Evolutionary conservation across 202 grass and related monocot genomes (phyloP).

Genomic region (Zoysia matrella): DNA sequence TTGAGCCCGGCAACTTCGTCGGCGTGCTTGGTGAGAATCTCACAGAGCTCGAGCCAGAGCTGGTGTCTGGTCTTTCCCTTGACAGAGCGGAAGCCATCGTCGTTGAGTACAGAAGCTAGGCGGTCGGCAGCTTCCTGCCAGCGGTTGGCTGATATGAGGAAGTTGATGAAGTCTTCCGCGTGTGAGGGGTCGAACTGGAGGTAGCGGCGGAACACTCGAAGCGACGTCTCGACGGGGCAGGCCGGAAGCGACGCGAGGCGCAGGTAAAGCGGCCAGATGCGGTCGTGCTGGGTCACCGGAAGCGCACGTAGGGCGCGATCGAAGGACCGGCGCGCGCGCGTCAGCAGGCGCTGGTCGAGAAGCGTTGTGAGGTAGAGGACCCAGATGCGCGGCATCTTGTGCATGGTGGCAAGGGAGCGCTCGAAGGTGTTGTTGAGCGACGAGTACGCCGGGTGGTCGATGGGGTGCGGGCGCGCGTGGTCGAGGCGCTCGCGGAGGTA

Average conservation of each 20-base stretch:
- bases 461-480: conserved; percentile 76
- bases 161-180: conserved; percentile 91
- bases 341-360: conserved; percentile 79
- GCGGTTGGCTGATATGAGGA: conserved; percentile 64
- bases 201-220: conserved; percentile 86
- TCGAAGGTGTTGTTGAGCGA: conserved; percentile 98
- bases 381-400: conserved; percentile 98
- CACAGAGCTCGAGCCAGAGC: conserved; percentile 93
- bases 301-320: conserved; percentile 81
- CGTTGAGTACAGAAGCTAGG: conserved; percentile 83
- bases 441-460: conserved; percentile 68
- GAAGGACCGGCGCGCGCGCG: conserved; percentile 64
- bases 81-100: conserved; percentile 81
- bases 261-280: conserved; percentile 90
- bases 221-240: conserved; percentile 87
- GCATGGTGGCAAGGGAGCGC: conserved; percentile 93
- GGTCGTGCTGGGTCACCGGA: conserved; percentile 94
- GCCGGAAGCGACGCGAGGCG: conserved; percentile 74
- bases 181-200: conserved; percentile 94
- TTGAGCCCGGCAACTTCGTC: conserved; percentile 85
- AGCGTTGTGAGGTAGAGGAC: conserved; percentile 80
- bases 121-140: conserved; percentile 96
- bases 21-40: conserved; percentile 84
- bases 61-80: conserved; percentile 95
- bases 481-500: conserved; percentile 96